Conservation (phyloP, 306 rosid genomes). For the Vigna reflexopilosa region DNA sequence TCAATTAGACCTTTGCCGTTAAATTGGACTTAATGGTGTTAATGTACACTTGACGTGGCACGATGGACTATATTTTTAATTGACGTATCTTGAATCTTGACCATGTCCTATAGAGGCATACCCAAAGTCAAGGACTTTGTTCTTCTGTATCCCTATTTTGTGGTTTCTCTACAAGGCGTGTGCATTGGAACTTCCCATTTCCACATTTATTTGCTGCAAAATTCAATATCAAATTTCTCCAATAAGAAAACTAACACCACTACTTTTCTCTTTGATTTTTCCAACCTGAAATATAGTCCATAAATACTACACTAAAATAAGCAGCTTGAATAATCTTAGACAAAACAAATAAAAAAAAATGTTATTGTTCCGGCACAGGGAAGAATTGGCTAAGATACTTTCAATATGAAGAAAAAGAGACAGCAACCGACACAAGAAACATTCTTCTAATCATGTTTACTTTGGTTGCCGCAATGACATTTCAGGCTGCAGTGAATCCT, state of each 20-base stretch:
- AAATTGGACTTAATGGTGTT: too few species aligned
- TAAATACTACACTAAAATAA: background rate
- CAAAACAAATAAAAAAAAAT: background rate
- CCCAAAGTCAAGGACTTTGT: too few species aligned
- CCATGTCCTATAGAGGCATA: too few species aligned
- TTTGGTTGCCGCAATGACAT: slow-evolving; percentile 47
- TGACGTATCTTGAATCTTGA: too few species aligned
- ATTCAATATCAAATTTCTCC: background rate
- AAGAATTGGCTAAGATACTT: slow-evolving; percentile 33
- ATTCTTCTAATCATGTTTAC: slow-evolving; percentile 46
- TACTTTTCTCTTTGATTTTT: background rate
- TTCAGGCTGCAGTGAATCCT: slow-evolving; percentile 18
- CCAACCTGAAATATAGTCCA: background rate
- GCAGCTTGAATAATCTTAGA: background rate
- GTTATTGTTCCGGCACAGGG: background rate
- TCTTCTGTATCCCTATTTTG: too few species aligned
- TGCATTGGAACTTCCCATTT: too few species aligned
- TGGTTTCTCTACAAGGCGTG: too few species aligned
- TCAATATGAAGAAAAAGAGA: slow-evolving; percentile 32
- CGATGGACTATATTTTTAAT: too few species aligned
- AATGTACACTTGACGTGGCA: too few species aligned
- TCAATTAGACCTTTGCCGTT: too few species aligned
- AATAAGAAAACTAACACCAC: background rate
- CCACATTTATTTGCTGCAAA: too few species aligned
- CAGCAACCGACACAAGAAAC: slow-evolving; percentile 18